These are phyloP conservation scores for Arctium minus DNA, from an alignment of 129 eudicot species.

Conservation along the genomic window DNA sequence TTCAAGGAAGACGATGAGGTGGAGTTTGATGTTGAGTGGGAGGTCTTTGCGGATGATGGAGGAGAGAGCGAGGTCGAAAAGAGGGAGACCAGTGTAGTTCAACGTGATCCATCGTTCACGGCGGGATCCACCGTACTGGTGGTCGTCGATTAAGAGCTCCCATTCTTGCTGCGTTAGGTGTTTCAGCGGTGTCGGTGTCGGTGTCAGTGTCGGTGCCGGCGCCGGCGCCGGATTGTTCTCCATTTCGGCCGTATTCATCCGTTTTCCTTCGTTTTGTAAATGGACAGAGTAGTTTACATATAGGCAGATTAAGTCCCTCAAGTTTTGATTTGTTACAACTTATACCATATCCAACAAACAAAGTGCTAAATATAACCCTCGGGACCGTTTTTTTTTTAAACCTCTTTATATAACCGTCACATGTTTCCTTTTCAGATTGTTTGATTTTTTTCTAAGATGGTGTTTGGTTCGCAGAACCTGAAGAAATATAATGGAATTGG, in stretches of 20 bases:
- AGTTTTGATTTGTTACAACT: not conserved
- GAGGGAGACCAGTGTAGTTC: slow-evolving; percentile 42
- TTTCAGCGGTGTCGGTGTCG: slow-evolving; percentile 36
- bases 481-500: too few species aligned
- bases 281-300: not conserved
- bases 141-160: slow-evolving; percentile 82
- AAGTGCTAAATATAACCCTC: too few species aligned
- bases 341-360: not conserved
- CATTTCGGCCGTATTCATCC: slow-evolving; percentile 14
- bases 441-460: too few species aligned
- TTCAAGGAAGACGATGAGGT: slow-evolving; percentile 65
- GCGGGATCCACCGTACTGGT: slow-evolving; percentile 57
- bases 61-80: slow-evolving; percentile 58
- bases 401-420: too few species aligned
- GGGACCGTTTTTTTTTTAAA: too few species aligned
- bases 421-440: too few species aligned
- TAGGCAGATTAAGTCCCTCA: not conserved
- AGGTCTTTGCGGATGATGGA: slow-evolving; percentile 72
- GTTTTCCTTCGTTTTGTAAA: slow-evolving; percentile 9
- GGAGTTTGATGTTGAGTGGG: slow-evolving; percentile 54
- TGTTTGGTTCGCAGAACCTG: too few species aligned
- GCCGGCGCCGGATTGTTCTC: slow-evolving; percentile 27
- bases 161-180: slow-evolving; percentile 70
- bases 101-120: slow-evolving; percentile 42
- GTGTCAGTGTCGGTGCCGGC: slow-evolving; percentile 21